phyloP scores from a whole-genome alignment of 768 basidiomycete genomes.

The Cantharellus cinnabarinus region DNA sequence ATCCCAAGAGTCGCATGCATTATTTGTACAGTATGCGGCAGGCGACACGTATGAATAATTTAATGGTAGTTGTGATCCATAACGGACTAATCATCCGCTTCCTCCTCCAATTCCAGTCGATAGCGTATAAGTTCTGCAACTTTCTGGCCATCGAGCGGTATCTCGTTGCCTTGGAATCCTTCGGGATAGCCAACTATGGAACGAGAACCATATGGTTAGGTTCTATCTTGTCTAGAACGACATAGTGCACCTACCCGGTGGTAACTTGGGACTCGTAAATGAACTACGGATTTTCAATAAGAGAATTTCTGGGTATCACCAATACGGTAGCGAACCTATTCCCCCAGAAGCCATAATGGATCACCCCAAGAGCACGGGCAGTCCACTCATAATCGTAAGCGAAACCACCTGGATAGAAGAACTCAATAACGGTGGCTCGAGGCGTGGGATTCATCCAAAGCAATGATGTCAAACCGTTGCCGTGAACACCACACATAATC shows the following conservation, averaged over 20 bases:
- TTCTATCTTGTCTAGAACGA: neutral
- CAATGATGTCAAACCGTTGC: constrained; percentile 20
- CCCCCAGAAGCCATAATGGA: constrained; percentile 16
- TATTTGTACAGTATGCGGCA: too few relatives aligned
- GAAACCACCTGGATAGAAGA: constrained; percentile 20
- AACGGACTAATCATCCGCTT: neutral
- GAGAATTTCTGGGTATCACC: neutral
- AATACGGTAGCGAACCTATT: neutral
- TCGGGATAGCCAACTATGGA: constrained; percentile 16
- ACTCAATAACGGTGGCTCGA: constrained; percentile 20
- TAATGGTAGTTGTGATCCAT: neutral
- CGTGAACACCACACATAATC: constrained; percentile 22
- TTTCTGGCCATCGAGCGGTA: constrained; percentile 16
- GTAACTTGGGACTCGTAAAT: constrained; percentile 1
- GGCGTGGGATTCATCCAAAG: constrained; percentile 22
- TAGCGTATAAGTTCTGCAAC: constrained; percentile 17
- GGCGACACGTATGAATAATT: too few relatives aligned
- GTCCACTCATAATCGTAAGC: constrained; percentile 18
- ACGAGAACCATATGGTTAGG: neutral
- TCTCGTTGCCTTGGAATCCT: constrained; percentile 23
- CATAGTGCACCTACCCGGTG: neutral
- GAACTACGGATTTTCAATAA: neutral
- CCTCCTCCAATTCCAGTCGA: constrained; percentile 6
- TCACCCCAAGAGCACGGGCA: constrained; percentile 17
- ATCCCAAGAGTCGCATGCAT: too few relatives aligned